Percentiles rank a stretch among this genome's conserved stretches.
Evolutionary conservation across 331 rosid genomes (phyloP).

Genomic region (Quercus lobata): DNA sequence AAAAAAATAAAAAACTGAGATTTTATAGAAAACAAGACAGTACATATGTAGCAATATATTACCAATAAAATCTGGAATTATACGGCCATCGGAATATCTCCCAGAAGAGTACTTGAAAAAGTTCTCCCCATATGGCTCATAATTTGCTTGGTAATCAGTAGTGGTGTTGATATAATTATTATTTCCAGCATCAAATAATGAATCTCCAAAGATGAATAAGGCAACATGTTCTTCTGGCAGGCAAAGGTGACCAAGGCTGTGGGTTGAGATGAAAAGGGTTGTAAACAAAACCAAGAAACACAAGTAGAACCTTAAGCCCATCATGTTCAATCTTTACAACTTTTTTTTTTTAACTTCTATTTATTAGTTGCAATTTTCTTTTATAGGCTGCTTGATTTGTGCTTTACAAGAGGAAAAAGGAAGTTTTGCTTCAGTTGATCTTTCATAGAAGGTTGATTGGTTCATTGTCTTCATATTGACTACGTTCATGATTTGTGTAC

Average conservation of each 20-base stretch:
- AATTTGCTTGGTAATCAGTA: slow-evolving; percentile 8
- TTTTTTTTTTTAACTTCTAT: too few relatives aligned
- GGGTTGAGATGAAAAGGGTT: neutral
- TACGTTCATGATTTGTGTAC: too few relatives aligned
- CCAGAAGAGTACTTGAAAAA: slow-evolving; percentile 40
- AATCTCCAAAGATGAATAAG: slow-evolving; percentile 47
- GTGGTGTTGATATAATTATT: slow-evolving; percentile 39
- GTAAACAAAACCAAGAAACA: neutral
- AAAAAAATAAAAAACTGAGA: too few relatives aligned
- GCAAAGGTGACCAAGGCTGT: neutral
- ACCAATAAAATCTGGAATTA: slow-evolving; percentile 43
- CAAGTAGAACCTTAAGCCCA: neutral
- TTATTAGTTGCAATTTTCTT: too few relatives aligned
- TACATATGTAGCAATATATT: neutral
- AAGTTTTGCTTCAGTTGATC: too few relatives aligned
- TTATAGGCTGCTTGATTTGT: neutral
- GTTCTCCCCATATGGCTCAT: slow-evolving; percentile 42
- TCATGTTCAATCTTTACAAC: neutral
- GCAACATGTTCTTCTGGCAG: neutral
- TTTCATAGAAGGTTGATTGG: too few relatives aligned
- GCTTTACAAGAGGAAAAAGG: too few relatives aligned
- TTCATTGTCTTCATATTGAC: too few relatives aligned
- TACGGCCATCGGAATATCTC: slow-evolving; percentile 42
- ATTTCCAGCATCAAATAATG: slow-evolving; percentile 38
- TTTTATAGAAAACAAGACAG: neutral